These are phyloP conservation scores for Elsinoe batatas DNA, from an alignment of 2,329 filamentous ascomycete species.

Conservation along the genomic window DNA sequence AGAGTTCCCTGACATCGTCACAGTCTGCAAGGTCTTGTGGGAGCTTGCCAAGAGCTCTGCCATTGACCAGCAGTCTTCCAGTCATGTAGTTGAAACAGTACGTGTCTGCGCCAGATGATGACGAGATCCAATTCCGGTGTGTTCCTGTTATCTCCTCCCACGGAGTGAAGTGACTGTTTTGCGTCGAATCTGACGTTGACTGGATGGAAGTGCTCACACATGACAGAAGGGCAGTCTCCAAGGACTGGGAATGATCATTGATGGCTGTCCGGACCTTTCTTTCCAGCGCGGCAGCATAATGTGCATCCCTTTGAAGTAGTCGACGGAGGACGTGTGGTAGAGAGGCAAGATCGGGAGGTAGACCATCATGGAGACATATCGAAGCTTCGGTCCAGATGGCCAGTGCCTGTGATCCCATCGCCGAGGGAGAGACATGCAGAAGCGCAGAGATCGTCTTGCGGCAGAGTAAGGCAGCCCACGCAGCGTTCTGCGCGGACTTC, in stretches of 20 bases:
- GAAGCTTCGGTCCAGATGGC: constrained; percentile 31
- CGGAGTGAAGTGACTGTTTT: constrained; percentile 26
- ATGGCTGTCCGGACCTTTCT: neutral
- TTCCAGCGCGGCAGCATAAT: neutral
- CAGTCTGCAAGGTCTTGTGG: constrained; percentile 33
- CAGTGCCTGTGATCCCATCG: constrained; percentile 17
- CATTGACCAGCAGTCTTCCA: constrained; percentile 42
- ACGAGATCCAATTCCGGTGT: constrained; percentile 23
- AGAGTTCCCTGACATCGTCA: constrained; percentile 43
- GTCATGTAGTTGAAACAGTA: constrained; percentile 34
- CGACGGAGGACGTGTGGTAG: neutral
- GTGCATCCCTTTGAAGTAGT: neutral
- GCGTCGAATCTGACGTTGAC: no score
- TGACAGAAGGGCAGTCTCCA: neutral
- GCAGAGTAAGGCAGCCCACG: constrained; percentile 50
- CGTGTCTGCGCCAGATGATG: constrained; percentile 18
- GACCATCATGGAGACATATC: constrained; percentile 40
- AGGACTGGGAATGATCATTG: neutral
- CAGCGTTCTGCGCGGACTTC: constrained; percentile 33
- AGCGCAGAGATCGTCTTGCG: constrained; percentile 36
- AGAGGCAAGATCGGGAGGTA: neutral
- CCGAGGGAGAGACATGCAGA: constrained; percentile 13
- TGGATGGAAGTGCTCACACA: no score
- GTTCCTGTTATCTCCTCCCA: constrained; percentile 25
- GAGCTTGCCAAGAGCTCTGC: constrained; percentile 42